phyloP scores from a whole-genome alignment of 768 basidiomycete species.

The Dentipellis fragilis region DNA sequence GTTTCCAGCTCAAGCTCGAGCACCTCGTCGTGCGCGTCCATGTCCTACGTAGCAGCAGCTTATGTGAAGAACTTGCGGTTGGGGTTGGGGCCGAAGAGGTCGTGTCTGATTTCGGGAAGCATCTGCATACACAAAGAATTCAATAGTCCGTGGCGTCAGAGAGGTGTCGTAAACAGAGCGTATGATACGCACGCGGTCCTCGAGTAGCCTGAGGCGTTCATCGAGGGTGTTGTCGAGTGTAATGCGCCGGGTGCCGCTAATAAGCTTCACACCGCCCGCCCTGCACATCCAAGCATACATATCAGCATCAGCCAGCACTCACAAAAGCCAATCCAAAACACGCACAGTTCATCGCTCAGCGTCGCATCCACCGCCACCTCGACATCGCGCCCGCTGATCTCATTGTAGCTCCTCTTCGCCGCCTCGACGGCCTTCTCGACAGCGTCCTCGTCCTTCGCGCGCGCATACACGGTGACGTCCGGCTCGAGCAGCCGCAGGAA shows the following conservation, averaged over 20 bases:
- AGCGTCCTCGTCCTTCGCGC: constrained; percentile 54
- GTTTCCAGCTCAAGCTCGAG: too few relatives aligned
- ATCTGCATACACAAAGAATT: constrained; percentile 43
- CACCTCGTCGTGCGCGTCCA: too few relatives aligned
- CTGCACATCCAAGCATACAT: constrained; percentile 25
- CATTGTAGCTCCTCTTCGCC: constrained; percentile 60
- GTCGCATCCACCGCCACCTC: constrained; percentile 48
- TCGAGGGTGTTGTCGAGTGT: constrained; percentile 92
- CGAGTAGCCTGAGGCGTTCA: constrained; percentile 78
- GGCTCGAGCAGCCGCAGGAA: constrained; percentile 77
- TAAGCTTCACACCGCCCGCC: constrained; percentile 78
- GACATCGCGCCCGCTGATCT: constrained; percentile 65
- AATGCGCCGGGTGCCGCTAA: constrained; percentile 66
- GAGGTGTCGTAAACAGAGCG: background rate
- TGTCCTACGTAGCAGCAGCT: background rate
- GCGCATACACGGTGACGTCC: constrained; percentile 51
- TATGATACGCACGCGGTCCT: constrained; percentile 61
- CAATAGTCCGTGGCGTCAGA: background rate
- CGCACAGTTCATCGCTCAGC: constrained; percentile 61
- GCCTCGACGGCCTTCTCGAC: constrained; percentile 53
- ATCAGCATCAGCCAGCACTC: background rate
- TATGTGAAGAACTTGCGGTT: constrained; percentile 88
- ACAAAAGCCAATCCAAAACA: constrained; percentile 6
- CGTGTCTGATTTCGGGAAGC: constrained; percentile 87
- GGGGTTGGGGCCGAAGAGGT: constrained; percentile 82